Evolutionary conservation across 441 rosid genomes (phyloP), one percentile per base, ranked within the genome.

Genomic region (Populus tomentosa): DNA sequence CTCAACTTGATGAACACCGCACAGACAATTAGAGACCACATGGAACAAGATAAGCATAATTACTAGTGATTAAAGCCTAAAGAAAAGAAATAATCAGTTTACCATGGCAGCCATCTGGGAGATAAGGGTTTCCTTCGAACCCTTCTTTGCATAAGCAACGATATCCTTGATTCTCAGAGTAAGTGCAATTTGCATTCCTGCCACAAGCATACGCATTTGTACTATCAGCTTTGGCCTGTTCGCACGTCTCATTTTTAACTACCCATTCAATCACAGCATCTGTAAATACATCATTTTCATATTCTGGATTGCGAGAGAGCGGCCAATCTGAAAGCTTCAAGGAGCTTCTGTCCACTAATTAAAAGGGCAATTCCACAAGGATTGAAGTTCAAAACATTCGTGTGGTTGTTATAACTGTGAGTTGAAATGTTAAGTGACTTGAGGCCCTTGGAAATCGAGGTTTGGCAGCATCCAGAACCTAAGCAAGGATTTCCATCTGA

Each of bases 261-360:
- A 11, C 14, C 28, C 42, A 30, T 8, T 79, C 81, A 21, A 68
- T 21, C 1, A 33, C 64, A 40, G 10, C 9, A 50, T 71, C 42
- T 16, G 65, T 26, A 10, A 7, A 1, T 0, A 2, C 7, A 0
- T 7, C 8, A 0, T 71, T 9, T 42, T 5, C 2, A 20, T 10
- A 9, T 1, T 23, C 9, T 5, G 59, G 59, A 0, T 30, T 30
- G 32, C 32, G 32, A 30, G 32, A 30, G 32, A 30, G 32, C 32
- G 32, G 32, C 32, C 32, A 30, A 30, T 30, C 32, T 30, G 32
- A 30, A 11, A 65, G 0, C 0, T 16, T 36, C 14, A 73, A 73
- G n/a, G 61, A 16, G 8, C 40, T 69, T 16, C 1, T 67, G 18
- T 79, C 81, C 10, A 70, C 77, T 21, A n/a, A n/a, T n/a, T n/a